phyloP scores from a whole-genome alignment of 129 eudicot species.

The Flaveria robusta region DNA sequence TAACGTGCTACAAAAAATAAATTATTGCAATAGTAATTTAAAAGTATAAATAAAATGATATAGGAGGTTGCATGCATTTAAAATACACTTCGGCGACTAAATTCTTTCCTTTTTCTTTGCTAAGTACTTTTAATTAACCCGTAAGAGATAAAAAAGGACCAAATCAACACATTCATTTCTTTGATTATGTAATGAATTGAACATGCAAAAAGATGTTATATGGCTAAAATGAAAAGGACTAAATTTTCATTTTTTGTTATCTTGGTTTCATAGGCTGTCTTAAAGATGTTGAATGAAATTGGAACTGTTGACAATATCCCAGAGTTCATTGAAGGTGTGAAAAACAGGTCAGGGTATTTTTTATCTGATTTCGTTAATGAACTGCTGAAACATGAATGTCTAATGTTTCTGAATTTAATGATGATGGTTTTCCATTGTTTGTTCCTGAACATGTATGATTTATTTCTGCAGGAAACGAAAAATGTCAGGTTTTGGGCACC shows the following conservation, averaged over 20 bases:
- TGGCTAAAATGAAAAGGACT: conserved; percentile 3
- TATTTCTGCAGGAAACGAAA: conserved; percentile 69
- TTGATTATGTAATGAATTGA: conserved; percentile 12
- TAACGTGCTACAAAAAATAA: neutral
- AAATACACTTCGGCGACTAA: neutral
- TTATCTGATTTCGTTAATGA: neutral
- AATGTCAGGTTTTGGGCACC: conserved; percentile 99
- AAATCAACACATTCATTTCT: neutral
- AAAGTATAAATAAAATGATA: neutral
- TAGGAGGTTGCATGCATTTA: neutral
- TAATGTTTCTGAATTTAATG: neutral
- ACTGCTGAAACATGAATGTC: neutral
- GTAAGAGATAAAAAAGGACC: neutral
- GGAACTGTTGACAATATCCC: conserved; percentile 91
- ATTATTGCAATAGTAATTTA: neutral
- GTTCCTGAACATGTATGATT: neutral
- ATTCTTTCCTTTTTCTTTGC: neutral
- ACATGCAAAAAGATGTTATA: neutral
- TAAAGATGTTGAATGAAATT: conserved; percentile 94
- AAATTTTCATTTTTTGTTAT: conserved; percentile 2
- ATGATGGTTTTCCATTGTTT: neutral
- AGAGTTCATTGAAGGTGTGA: conserved; percentile 96
- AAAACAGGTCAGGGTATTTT: conserved; percentile 59
- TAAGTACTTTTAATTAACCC: neutral
- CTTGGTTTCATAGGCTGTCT: conserved; percentile 66